Percentiles rank a stretch among this genome's conserved stretches.
phyloP scores from a whole-genome alignment of 164 flowering plant genomes.

The Vitis labrusca region DNA sequence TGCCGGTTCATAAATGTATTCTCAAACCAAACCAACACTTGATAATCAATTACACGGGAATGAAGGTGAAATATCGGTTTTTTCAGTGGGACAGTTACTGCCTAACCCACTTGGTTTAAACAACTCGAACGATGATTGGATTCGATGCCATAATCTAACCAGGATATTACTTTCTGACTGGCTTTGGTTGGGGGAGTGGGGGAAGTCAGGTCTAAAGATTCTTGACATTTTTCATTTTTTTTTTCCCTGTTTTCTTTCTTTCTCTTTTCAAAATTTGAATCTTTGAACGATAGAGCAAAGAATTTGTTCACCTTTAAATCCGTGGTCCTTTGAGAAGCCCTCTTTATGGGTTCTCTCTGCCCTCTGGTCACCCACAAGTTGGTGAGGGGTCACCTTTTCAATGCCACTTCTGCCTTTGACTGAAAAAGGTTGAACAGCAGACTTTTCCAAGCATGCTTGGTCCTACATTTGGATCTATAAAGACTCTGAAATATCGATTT shows the following conservation, averaged over 20 bases:
- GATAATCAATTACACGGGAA: not conserved
- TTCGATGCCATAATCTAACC: constrained; percentile 17
- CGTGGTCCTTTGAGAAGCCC: constrained; percentile 17
- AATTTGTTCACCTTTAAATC: constrained; percentile 13
- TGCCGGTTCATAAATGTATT: no score
- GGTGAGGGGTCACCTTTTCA: constrained; percentile 6
- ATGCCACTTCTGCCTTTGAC: constrained; percentile 17
- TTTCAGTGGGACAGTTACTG: constrained; percentile 12
- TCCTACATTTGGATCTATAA: constrained; percentile 19
- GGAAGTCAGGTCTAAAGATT: constrained; percentile 18
- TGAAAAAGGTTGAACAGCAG: constrained; percentile 1
- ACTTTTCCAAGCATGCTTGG: not conserved
- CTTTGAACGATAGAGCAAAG: constrained; percentile 16
- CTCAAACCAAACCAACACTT: no score
- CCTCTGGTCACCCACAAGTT: constrained; percentile 7
- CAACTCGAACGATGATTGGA: constrained; percentile 18
- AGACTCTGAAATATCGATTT: not conserved
- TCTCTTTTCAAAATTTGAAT: constrained; percentile 10
- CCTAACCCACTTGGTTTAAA: constrained; percentile 30
- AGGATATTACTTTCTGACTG: constrained; percentile 12
- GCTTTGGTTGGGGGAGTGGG: constrained; percentile 6
- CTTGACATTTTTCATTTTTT: constrained; percentile 8
- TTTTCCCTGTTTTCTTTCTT: not conserved
- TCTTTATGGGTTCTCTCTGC: not conserved
- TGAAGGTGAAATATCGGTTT: not conserved